Conservation (phyloP, 2,329 filamentous ascomycete genomes). For the Botryotinia calthae region DNA sequence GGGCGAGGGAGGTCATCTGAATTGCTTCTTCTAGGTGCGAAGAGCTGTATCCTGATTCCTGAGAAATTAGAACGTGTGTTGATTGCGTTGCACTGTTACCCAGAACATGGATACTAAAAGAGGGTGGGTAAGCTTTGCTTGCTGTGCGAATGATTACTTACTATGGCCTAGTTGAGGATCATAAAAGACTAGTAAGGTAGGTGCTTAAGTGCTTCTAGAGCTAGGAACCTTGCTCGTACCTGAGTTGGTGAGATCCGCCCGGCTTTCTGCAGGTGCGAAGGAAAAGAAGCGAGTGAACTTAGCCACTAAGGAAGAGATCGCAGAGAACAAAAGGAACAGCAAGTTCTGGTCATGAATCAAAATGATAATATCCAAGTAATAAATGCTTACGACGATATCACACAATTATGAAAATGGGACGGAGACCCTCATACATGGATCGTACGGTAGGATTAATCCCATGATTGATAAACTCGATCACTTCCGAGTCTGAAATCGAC, state of each 20-base stretch:
- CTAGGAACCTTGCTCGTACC: constrained; percentile 29
- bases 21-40: constrained; percentile 12
- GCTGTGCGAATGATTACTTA: background rate
- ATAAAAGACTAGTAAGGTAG: background rate
- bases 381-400: background rate
- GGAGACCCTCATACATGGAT: background rate
- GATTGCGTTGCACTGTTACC: background rate
- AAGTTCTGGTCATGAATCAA: constrained; percentile 16
- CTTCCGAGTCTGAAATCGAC: background rate
- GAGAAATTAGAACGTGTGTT: background rate
- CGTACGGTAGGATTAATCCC: background rate
- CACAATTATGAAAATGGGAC: background rate
- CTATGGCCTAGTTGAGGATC: background rate
- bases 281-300: constrained; percentile 8
- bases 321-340: constrained; percentile 11
- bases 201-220: background rate
- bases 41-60: background rate
- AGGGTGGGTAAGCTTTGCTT: constrained; percentile 9
- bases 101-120: background rate
- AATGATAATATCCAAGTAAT: background rate
- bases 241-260: constrained; percentile 27
- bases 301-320: constrained; percentile 8
- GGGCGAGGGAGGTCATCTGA: constrained; percentile 11
- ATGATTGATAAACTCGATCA: background rate
- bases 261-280: constrained; percentile 23